Conservation (phyloP, 345 rosid genomes). For the Brassica nigra region DNA sequence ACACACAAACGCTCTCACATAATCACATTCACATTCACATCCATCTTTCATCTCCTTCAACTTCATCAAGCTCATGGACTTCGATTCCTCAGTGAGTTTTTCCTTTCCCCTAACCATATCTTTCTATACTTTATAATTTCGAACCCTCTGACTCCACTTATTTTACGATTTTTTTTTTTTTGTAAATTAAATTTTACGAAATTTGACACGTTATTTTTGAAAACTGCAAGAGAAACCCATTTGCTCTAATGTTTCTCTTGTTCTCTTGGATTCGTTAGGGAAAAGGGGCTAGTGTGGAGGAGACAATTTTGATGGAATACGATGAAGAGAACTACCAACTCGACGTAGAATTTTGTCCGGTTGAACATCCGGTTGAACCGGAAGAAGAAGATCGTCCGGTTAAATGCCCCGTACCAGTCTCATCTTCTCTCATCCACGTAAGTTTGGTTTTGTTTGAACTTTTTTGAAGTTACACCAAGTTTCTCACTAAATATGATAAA, state of each 20-base stretch:
- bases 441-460: constrained; percentile 12
- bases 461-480: neutral
- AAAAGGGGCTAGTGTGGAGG: constrained; percentile 30
- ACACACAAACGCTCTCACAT: constrained; percentile 18
- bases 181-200: neutral
- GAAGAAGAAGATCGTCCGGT: constrained; percentile 88
- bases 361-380: constrained; percentile 90
- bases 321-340: constrained; percentile 32
- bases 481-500: neutral
- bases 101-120: neutral
- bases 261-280: constrained; percentile 7
- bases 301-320: constrained; percentile 37
- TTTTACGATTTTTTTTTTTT: neutral
- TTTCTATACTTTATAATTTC: neutral
- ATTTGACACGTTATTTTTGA: neutral
- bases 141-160: neutral
- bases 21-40: constrained; percentile 31
- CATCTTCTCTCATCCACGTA: constrained; percentile 66
- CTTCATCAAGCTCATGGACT: constrained; percentile 44
- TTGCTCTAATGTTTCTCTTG: neutral
- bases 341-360: constrained; percentile 75
- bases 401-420: constrained; percentile 70
- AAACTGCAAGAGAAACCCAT: neutral
- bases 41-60: constrained; percentile 20
- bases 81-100: constrained; percentile 33